These are phyloP conservation scores for Apiotrichum mycotoxinovorans DNA, from an alignment of 1,284 basidiomycete species.

Conservation along the genomic window DNA sequence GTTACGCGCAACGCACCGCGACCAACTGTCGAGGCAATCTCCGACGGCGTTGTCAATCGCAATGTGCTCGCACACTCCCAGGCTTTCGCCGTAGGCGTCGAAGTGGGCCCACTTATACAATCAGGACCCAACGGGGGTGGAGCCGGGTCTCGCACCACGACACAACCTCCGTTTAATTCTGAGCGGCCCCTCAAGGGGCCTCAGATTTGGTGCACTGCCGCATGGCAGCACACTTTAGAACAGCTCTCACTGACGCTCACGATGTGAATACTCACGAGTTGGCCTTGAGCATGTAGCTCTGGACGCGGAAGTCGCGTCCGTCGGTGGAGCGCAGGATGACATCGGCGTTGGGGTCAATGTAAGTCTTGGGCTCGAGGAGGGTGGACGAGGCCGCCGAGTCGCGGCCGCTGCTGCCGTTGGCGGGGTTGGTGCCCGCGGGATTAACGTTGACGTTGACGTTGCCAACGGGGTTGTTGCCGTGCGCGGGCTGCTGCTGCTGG, in stretches of 20 bases:
- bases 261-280: conserved; percentile 21
- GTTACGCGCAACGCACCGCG: no score
- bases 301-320: conserved; percentile 24
- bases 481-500: not conserved
- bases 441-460: no score
- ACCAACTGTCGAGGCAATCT: no score
- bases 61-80: not conserved
- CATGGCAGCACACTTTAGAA: no score
- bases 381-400: not conserved
- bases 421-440: not conserved
- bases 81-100: not conserved
- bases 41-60: no score
- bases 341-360: conserved; percentile 26
- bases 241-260: not conserved
- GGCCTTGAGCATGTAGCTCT: conserved; percentile 23
- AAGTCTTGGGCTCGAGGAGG: conserved; percentile 9
- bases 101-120: no score
- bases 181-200: no score
- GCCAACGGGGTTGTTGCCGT: no score
- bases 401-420: not conserved
- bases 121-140: not conserved
- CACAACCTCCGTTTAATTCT: no score
- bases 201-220: no score
- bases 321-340: conserved; percentile 19
- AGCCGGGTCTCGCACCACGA: not conserved